Percentiles rank a stretch among this genome's conserved stretches.
These are phyloP conservation scores for Talaromyces stipitatus DNA, from an alignment of 495 filamentous ascomycete genomes.

Conservation along the genomic window DNA sequence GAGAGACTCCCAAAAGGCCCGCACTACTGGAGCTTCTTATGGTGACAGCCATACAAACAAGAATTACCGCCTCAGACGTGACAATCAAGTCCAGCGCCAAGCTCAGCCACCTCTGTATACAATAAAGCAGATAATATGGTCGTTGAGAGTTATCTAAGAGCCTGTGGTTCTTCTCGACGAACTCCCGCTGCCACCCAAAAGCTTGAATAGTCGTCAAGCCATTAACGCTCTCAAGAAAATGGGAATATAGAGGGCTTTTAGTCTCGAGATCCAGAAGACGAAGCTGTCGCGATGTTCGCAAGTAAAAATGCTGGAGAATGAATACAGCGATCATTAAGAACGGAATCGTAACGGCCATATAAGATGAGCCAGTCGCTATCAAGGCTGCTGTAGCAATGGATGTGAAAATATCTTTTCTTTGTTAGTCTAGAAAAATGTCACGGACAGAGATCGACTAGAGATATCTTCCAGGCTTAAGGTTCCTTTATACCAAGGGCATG, in stretches of 20 bases:
- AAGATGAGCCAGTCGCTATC: slow-evolving; percentile 29
- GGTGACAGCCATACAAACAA: slow-evolving; percentile 36
- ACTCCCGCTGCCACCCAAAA: slow-evolving; percentile 54
- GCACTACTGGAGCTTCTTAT: slow-evolving; percentile 21
- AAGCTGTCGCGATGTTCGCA: slow-evolving; percentile 54
- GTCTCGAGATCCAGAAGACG: slow-evolving; percentile 49
- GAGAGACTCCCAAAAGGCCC: background rate
- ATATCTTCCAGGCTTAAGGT: too few relatives aligned
- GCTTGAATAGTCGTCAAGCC: slow-evolving; percentile 66
- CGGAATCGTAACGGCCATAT: slow-evolving; percentile 42
- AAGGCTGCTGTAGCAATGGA: background rate
- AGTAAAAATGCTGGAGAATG: slow-evolving; percentile 51
- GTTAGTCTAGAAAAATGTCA: background rate
- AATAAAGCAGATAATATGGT: slow-evolving; percentile 52
- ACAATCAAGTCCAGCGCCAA: slow-evolving; percentile 55
- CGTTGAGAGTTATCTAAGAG: slow-evolving; percentile 50
- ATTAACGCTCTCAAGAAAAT: slow-evolving; percentile 55
- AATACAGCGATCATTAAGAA: slow-evolving; percentile 39
- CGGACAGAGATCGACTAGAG: too few relatives aligned
- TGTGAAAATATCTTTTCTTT: background rate
- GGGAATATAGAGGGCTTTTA: slow-evolving; percentile 60
- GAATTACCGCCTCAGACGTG: slow-evolving; percentile 45
- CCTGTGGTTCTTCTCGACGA: slow-evolving; percentile 48
- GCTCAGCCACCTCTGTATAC: slow-evolving; percentile 63
- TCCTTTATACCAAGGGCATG: background rate